Evolutionary conservation across 345 rosid genomes (phyloP).

Genomic region (Odontarrhena argentea): DNA sequence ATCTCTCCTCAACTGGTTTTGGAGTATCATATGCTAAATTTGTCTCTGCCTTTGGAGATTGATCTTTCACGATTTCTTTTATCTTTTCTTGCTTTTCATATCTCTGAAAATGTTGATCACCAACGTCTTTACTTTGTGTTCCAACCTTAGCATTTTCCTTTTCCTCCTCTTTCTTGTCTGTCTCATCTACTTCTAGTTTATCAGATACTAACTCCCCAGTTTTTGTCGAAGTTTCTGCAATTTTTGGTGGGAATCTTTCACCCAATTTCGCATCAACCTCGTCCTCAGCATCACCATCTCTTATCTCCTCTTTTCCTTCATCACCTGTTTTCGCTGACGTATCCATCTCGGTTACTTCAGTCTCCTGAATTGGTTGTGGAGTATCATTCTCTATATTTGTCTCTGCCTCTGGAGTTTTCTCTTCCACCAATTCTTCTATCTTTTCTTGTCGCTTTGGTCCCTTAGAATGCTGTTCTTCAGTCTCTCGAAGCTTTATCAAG

Average conservation of each 20-base stretch:
- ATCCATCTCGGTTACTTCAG: not conserved
- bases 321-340: not conserved
- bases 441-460: slow-evolving; percentile 14
- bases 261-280: not conserved
- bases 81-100: not conserved
- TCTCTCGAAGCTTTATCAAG: slow-evolving; percentile 15
- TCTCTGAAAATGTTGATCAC: slow-evolving; percentile 9
- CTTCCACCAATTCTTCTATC: slow-evolving; percentile 9
- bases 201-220: too few relatives aligned
- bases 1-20: slow-evolving; percentile 1
- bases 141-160: slow-evolving; percentile 13
- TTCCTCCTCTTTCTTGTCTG: not conserved
- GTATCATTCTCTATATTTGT: not conserved
- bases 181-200: not conserved
- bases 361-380: too few relatives aligned
- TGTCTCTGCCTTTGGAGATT: slow-evolving; percentile 4
- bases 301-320: too few relatives aligned
- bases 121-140: slow-evolving; percentile 10
- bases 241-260: not conserved
- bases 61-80: not conserved
- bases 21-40: not conserved
- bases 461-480: not conserved
- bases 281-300: not conserved
- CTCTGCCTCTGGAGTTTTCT: not conserved
- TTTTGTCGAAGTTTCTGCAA: not conserved